Evolutionary conservation across 2,329 filamentous ascomycete species (phyloP), one percentile per base, ranked within the genome.

Genomic region (Hymenoscyphus fructigenus): DNA sequence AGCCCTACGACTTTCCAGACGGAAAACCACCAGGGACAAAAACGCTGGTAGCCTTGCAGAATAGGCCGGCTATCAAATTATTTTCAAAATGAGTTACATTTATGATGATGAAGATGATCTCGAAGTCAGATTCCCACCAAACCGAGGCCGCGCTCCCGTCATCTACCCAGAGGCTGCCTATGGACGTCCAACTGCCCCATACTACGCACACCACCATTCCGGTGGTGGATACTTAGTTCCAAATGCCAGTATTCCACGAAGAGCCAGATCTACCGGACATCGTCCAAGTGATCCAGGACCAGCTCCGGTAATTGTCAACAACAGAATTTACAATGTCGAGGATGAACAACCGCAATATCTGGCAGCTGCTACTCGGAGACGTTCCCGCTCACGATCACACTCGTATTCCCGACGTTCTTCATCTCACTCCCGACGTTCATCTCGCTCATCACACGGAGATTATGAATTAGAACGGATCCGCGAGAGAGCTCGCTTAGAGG

Each of bases 71-170:
- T 15, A 55, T 34, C 20, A 6, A 53, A 60, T 62, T 36, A 55
- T 38, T 53, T 23, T 55, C 67, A 70, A 69, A 34, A 68, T 68
- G 68, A 78, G 72, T 58, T 60, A 55, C 68, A 81, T 81, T 71
- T 83, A 81, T 63, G 80, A 83, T 68, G 83, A 86, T 34, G 84
- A 86, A 38, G 84, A 85, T 34, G 85, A 87, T 57, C 71, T 85
- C 60, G 81, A 87, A 70, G 79, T 86, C 69, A 82, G 77, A 56
- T 74, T 84, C 66, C 23, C 59, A 5, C 59, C 62, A 36, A 47
- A 28, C 15, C 53, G 26, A 32, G 26, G 26, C 1, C 53, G 26
- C 4, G 23, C n/a, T 15, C 58, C 60, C 57, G 50, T 62, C 23
- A 26, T 66, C 57, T 57, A 66, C 47, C 61, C 47, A 6, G 64